These are phyloP conservation scores for Aureobasidium sp. DNA, from an alignment of 2,329 filamentous ascomycete species.

Conservation along the genomic window DNA sequence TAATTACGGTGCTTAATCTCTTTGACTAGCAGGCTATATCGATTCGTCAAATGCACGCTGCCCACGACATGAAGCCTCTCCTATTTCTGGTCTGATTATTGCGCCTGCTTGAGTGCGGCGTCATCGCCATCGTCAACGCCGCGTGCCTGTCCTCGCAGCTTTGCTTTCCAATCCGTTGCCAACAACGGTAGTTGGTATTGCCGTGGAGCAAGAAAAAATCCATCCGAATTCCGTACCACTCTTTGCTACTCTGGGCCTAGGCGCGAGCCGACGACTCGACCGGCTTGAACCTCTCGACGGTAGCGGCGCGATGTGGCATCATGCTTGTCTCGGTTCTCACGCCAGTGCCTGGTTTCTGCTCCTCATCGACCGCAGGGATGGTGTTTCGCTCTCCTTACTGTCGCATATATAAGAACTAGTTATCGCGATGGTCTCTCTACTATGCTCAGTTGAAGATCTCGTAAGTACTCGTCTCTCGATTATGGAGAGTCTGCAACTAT, in stretches of 20 bases:
- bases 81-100: neutral
- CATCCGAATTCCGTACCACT: neutral
- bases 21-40: neutral
- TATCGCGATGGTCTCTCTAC: neutral
- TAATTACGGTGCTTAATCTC: neutral
- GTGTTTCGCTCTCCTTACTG: neutral
- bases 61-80: neutral
- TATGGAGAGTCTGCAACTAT: neutral
- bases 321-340: neutral
- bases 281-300: neutral
- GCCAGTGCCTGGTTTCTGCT: neutral
- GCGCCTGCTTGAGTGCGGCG: neutral
- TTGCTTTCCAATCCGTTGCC: neutral
- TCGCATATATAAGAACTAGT: neutral
- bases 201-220: neutral
- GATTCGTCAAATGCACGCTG: neutral
- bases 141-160: too few species aligned
- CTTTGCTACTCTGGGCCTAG: constrained; percentile 1
- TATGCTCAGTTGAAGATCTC: neutral
- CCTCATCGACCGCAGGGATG: neutral
- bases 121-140: neutral
- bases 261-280: neutral
- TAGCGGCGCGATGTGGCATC: neutral
- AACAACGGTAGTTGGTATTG: neutral
- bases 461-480: neutral